Percentiles rank a stretch among this genome's conserved stretches.
phyloP scores from a whole-genome alignment of 2,329 filamentous ascomycete species.

The Lecanosticta acicola region DNA sequence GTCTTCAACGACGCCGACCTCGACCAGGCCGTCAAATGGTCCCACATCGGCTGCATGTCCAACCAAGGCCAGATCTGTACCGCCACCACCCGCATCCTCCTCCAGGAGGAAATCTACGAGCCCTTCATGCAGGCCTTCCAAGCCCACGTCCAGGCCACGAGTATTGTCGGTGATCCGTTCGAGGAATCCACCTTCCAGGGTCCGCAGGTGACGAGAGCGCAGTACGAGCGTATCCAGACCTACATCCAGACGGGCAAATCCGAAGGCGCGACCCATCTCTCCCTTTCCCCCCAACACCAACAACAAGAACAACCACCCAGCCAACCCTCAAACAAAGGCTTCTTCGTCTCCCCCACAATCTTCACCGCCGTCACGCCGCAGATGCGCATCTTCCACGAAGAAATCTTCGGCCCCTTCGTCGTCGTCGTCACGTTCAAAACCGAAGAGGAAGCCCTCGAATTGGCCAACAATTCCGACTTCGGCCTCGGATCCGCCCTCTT shows the following conservation, averaged over 20 bases:
- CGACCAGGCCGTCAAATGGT: constrained; percentile 62
- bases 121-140: constrained; percentile 60
- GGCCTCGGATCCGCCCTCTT: constrained; percentile 59
- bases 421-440: constrained; percentile 54
- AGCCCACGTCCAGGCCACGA: constrained; percentile 52
- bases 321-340: no score
- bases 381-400: constrained; percentile 32
- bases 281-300: no score
- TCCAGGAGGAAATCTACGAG: constrained; percentile 54
- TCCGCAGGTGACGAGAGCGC: constrained; percentile 64
- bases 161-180: constrained; percentile 63
- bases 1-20: constrained; percentile 56
- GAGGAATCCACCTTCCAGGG: constrained; percentile 65
- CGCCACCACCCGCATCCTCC: constrained; percentile 52
- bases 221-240: constrained; percentile 46
- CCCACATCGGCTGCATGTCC: constrained; percentile 53
- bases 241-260: constrained; percentile 15
- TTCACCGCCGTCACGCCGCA: constrained; percentile 43
- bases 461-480: constrained; percentile 56
- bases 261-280: constrained; percentile 16
- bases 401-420: constrained; percentile 61
- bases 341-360: constrained; percentile 57
- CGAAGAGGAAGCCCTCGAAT: constrained; percentile 50
- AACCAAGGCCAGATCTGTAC: constrained; percentile 58
- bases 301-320: no score